These are phyloP conservation scores for Cladophialophora immunda DNA, from an alignment of 2,329 filamentous ascomycete species.

Conservation along the genomic window DNA sequence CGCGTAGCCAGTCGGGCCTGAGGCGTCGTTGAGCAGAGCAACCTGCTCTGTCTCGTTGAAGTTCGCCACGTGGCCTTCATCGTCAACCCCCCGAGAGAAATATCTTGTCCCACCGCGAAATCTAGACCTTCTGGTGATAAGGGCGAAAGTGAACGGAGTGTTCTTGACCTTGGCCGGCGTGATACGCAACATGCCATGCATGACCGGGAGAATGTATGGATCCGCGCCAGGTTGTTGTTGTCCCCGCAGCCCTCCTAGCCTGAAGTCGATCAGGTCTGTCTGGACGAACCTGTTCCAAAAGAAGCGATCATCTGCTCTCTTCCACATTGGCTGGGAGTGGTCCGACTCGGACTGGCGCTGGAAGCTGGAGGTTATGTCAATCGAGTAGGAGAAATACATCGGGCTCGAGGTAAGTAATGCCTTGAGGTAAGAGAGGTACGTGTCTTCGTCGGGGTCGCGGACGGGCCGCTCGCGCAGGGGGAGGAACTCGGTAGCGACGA, in stretches of 20 bases:
- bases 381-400: constrained; percentile 98
- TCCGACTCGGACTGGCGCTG: constrained; percentile 88
- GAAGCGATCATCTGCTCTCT: constrained; percentile 93
- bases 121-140: constrained; percentile 89
- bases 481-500: constrained; percentile 89
- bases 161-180: constrained; percentile 85
- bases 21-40: constrained; percentile 84
- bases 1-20: constrained; percentile 78
- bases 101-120: constrained; percentile 91
- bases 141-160: constrained; percentile 80
- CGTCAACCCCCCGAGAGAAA: constrained; percentile 92
- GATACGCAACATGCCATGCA: constrained; percentile 96
- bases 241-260: constrained; percentile 62
- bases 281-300: constrained; percentile 98
- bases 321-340: constrained; percentile 79
- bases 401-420: constrained; percentile 81
- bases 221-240: constrained; percentile 77
- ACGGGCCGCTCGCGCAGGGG: constrained; percentile 89
- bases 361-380: constrained; percentile 96
- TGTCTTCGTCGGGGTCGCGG: constrained; percentile 92
- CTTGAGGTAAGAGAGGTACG: constrained; percentile 83
- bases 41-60: constrained; percentile 99
- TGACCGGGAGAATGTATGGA: constrained; percentile 92
- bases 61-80: constrained; percentile 94
- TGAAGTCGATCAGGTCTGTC: constrained; percentile 89